phyloP scores from a whole-genome alignment of 2,329 filamentous ascomycete genomes.

The Aureobasidium namibiae region DNA sequence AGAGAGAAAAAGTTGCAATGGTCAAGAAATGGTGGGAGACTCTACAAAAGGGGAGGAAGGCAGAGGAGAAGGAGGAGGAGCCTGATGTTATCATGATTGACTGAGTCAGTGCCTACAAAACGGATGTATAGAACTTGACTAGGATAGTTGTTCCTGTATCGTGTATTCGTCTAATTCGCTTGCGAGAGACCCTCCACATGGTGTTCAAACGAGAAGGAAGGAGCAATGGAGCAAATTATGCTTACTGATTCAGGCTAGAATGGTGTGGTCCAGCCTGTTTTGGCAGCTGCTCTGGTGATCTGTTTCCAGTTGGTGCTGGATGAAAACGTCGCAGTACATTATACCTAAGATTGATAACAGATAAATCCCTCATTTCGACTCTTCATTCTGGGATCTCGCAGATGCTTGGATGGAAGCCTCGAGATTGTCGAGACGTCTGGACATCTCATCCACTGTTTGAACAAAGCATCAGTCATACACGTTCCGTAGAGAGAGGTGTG shows the following conservation, averaged over 20 bases:
- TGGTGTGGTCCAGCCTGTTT: not conserved
- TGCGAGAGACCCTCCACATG: not conserved
- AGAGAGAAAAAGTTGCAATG: conserved; percentile 33
- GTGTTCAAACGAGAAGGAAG: not conserved
- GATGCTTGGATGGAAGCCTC: conserved; percentile 60
- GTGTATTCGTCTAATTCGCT: not conserved
- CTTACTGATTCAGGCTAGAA: not conserved
- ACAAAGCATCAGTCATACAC: conserved; percentile 9
- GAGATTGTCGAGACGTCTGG: conserved; percentile 71
- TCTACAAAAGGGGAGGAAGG: not conserved
- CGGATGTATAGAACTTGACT: not conserved
- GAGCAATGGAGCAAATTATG: not conserved
- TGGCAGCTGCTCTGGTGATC: not conserved
- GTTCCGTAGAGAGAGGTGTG: too few species aligned
- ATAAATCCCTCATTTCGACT: conserved; percentile 9
- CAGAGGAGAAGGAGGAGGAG: not conserved
- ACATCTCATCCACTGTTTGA: conserved; percentile 83
- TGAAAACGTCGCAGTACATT: too few species aligned
- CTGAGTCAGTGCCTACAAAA: not conserved
- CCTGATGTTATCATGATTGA: not conserved
- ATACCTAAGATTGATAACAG: too few species aligned
- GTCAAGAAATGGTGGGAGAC: conserved; percentile 34
- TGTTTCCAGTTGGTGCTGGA: too few species aligned
- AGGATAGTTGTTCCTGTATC: not conserved
- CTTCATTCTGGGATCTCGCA: conserved; percentile 7